Conservation (phyloP, 371 early-diverging fungal species). For the Mucor mucedo region DNA sequence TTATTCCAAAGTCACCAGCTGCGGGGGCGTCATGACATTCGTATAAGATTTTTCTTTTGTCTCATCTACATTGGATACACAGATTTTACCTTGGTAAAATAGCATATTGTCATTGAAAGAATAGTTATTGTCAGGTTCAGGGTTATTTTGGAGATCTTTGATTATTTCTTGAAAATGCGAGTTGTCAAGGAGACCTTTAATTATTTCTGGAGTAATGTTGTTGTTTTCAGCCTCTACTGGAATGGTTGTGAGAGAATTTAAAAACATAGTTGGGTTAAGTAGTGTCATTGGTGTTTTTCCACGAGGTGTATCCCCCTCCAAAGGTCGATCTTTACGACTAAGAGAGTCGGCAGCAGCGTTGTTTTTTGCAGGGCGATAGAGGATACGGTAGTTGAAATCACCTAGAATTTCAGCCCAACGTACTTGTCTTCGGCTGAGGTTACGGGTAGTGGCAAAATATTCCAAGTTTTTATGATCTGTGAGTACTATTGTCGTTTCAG, state of each 20-base stretch:
- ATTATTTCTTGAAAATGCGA: not conserved
- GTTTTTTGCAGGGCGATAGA: constrained; percentile 38
- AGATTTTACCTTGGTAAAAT: constrained; percentile 4
- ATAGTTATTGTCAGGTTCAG: not conserved
- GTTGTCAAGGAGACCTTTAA: not conserved
- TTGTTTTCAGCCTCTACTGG: not conserved
- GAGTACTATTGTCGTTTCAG: constrained; percentile 30
- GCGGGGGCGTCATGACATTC: constrained; percentile 43
- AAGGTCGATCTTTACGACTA: constrained; percentile 17
- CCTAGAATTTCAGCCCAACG: constrained; percentile 40
- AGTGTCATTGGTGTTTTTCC: not conserved
- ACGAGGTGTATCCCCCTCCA: not conserved
- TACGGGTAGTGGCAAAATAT: constrained; percentile 33
- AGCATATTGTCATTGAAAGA: not conserved
- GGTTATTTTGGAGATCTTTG: not conserved
- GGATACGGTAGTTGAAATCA: constrained; percentile 35
- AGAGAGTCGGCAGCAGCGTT: constrained; percentile 54
- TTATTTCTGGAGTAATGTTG: not conserved
- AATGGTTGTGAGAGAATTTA: not conserved
- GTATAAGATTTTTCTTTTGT: not conserved
- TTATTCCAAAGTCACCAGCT: constrained; percentile 55
- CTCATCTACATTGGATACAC: not conserved
- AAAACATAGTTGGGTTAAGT: not conserved
- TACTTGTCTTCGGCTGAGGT: constrained; percentile 42
- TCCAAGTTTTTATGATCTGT: constrained; percentile 59